Conservation (phyloP, 257 asterid genomes). For the Salvia splendens region DNA sequence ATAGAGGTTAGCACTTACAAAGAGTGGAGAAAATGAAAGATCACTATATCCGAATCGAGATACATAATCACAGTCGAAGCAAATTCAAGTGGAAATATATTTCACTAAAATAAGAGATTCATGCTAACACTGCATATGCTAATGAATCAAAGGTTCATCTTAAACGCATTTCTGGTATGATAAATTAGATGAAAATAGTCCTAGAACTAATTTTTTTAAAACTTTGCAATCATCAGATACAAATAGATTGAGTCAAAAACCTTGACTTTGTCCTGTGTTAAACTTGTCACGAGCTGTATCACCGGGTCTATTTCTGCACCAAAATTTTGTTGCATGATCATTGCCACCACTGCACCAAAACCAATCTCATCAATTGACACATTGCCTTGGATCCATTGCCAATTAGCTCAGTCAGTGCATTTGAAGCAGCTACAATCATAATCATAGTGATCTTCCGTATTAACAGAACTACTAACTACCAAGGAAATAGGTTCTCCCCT, state of each 20-base stretch:
- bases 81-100: background rate
- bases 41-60: background rate
- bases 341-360: conserved; percentile 92
- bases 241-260: conserved; percentile 37
- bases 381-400: conserved; percentile 8
- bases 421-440: conserved; percentile 24
- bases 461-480: background rate
- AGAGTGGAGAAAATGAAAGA: background rate
- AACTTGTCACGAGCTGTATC: conserved; percentile 86
- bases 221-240: conserved; percentile 29
- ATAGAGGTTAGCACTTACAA: background rate
- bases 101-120: conserved; percentile 5
- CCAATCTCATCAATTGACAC: conserved; percentile 19
- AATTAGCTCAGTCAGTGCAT: conserved; percentile 1
- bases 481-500: conserved; percentile 10
- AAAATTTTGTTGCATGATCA: conserved; percentile 94
- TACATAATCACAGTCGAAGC: conserved; percentile 1
- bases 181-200: conserved; percentile 1
- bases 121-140: background rate
- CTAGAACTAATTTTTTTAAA: background rate
- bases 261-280: conserved; percentile 62
- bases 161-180: conserved; percentile 25
- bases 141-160: conserved; percentile 13
- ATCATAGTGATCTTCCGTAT: conserved; percentile 25
- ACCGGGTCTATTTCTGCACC: conserved; percentile 99